Conservation (phyloP, 2,329 filamentous ascomycete species). For the Aurifilum marmelostoma region DNA sequence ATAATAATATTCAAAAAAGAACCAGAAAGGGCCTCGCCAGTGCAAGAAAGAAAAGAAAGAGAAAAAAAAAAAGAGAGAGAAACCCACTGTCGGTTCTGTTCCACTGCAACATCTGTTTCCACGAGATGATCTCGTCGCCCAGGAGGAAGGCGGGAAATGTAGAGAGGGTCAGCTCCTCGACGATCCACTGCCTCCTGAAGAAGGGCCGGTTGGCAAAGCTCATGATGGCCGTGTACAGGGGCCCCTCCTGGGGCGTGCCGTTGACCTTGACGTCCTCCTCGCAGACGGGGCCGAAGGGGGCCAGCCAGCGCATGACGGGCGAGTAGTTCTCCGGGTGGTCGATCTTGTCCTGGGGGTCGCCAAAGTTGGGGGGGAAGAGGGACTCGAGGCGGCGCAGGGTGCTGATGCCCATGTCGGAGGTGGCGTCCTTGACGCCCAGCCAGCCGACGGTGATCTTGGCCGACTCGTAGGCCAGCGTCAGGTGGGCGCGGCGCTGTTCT, state of each 20-base stretch:
- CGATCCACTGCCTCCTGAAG: constrained; percentile 43
- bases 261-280: constrained; percentile 30
- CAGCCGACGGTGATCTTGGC: constrained; percentile 34
- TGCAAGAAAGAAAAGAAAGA: neutral
- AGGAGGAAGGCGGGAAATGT: constrained; percentile 39
- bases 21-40: no score
- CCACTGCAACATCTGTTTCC: constrained; percentile 41
- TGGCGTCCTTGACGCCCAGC: constrained; percentile 31
- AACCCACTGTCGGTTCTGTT: constrained; percentile 41
- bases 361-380: constrained; percentile 39
- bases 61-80: neutral
- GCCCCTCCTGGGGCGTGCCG: constrained; percentile 7
- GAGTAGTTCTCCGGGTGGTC: constrained; percentile 41
- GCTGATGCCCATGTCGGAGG: constrained; percentile 18
- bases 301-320: constrained; percentile 39
- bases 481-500: constrained; percentile 32
- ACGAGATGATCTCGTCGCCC: constrained; percentile 42
- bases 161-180: constrained; percentile 42
- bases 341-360: constrained; percentile 40
- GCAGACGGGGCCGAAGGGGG: constrained; percentile 35
- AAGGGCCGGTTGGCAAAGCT: constrained; percentile 40
- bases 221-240: constrained; percentile 32
- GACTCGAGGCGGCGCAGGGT: constrained; percentile 31
- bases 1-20: no score
- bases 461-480: constrained; percentile 33